A percentile compares a stretch with the other conserved stretches of the same genome.
Evolutionary conservation across 225 moss, liverwort and hornwort genomes (phyloP).

Genomic region (Sphagnum contortum): DNA sequence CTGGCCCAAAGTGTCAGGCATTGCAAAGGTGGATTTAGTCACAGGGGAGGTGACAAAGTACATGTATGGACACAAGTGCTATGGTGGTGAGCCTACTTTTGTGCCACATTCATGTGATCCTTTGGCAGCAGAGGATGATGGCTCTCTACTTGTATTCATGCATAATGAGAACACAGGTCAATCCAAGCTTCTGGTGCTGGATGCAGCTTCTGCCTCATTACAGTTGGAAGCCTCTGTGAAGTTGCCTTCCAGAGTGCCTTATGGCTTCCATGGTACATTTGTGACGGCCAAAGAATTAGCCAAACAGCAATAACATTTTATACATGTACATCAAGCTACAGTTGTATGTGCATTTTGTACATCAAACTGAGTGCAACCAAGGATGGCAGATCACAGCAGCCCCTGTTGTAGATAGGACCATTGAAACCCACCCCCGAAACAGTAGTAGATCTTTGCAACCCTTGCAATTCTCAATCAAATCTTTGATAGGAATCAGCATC

Average conservation of each 20-base stretch:
- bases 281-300: conserved; percentile 23
- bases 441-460: no score
- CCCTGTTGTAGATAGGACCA: no score
- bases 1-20: conserved; percentile 25
- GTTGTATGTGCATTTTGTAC: no score
- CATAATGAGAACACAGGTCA: conserved; percentile 35
- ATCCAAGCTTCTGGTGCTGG: conserved; percentile 35
- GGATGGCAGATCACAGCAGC: no score
- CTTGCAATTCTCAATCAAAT: no score
- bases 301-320: conserved; percentile 2
- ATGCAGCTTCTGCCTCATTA: conserved; percentile 25
- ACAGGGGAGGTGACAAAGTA: background rate
- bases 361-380: no score
- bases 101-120: conserved; percentile 7
- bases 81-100: conserved; percentile 30
- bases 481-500: no score
- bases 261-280: conserved; percentile 44
- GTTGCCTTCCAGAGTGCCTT: conserved; percentile 35
- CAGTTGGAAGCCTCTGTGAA: conserved; percentile 17
- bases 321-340: no score
- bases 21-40: conserved; percentile 31
- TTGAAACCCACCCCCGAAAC: no score
- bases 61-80: conserved; percentile 16
- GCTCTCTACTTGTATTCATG: conserved; percentile 27
- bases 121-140: conserved; percentile 29